Evolutionary conservation across 2,329 filamentous ascomycete species (phyloP), one percentile per base, ranked within the genome.

Genomic region (Trichoderma sp.): DNA sequence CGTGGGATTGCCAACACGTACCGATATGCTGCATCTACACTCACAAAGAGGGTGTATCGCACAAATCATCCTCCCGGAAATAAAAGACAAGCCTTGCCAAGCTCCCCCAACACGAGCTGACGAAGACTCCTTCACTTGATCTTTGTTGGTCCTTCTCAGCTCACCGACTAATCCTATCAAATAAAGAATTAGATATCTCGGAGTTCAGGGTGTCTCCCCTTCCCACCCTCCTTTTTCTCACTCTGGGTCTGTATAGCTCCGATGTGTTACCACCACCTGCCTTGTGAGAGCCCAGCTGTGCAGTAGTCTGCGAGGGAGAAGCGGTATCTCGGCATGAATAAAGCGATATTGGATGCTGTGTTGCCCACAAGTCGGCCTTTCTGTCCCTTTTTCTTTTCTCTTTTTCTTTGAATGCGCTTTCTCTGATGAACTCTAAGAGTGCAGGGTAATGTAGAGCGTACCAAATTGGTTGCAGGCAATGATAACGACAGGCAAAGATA

Each of bases 231-330:
- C 15, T 3, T 7, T 3, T n/a, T 17, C n/a, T 17, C 17, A 3
- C 9, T 50, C 24, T 54, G 15, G 44, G 44, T 39, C 17, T 44
- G 21, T 15, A 56, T 56, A 41, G 34, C 52, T 56, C 52, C 52
- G 52, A 56, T 56, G 52, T 56, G 52, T 21, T 26, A 56, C 52
- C 52, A 56, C 52, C 34, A 43, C 52, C 52, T 41, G 34, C 34
- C 6, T 56, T 56, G 52, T 56, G 52, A 43, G 34, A 56, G 52
- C 34, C 34, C 19, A 56, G 34, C 34, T 56, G 34, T 39, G 34
- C 34, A 39, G 34, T 55, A 17, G 30, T n/a, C 12, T 43, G 14
- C 15, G 41, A 39, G 34, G 30, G 34, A 10, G 5, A 3, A 12
- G n/a, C 12, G 19, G 34, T 26, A 14, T 39, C 17, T 17, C 28